A percentile compares a stretch with the other conserved stretches of the same genome.
Evolutionary conservation across 1,139 yeast genomes (phyloP).

Genomic region (Pichiaceae sp.): DNA sequence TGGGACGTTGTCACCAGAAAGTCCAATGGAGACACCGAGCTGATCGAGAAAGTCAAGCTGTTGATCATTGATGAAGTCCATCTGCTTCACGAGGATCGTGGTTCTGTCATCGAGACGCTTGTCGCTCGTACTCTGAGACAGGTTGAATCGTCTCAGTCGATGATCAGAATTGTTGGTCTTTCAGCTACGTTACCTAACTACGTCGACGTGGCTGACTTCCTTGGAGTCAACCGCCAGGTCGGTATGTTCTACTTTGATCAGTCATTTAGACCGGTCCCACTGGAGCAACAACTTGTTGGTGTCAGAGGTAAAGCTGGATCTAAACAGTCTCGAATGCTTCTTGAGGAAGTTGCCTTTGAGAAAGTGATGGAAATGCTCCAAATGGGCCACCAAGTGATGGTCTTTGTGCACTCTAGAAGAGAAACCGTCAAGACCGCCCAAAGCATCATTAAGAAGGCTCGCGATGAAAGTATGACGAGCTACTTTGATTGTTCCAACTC

Average conservation of each 20-base stretch:
- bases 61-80: conserved; percentile 95
- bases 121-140: conserved; percentile 94
- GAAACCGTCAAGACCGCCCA: conserved; percentile 84
- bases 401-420: conserved; percentile 90
- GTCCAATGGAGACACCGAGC: conserved; percentile 70
- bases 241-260: conserved; percentile 95
- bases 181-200: conserved; percentile 95
- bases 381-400: conserved; percentile 87
- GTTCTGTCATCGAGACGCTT: conserved; percentile 91
- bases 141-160: conserved; percentile 86
- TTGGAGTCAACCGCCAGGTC: conserved; percentile 80
- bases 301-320: conserved; percentile 79
- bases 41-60: conserved; percentile 76
- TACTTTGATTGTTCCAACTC: conserved; percentile 56
- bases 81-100: conserved; percentile 93
- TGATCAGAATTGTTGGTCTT: conserved; percentile 93
- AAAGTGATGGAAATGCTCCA: conserved; percentile 60
- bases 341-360: conserved; percentile 72
- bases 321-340: conserved; percentile 63
- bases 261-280: conserved; percentile 88
- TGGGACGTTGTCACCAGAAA: conserved; percentile 99
- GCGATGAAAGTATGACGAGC: conserved; percentile 40
- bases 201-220: conserved; percentile 89
- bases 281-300: conserved; percentile 82
- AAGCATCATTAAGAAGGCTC: conserved; percentile 63